These are phyloP conservation scores for Eutrema heterophyllum DNA, from an alignment of 345 rosid species.

Conservation along the genomic window DNA sequence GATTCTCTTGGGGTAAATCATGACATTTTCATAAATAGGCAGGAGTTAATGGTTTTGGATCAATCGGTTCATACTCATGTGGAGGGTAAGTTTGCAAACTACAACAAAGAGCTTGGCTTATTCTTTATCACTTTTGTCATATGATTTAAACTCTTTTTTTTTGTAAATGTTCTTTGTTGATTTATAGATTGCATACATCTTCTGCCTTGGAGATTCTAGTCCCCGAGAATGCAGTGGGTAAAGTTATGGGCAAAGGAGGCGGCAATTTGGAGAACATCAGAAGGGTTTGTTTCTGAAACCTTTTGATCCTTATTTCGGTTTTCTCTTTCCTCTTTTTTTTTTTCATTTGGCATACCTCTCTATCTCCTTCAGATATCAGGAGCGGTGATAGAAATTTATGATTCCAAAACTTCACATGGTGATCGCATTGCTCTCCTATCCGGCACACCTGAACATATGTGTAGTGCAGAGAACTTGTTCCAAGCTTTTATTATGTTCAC, in stretches of 20 bases:
- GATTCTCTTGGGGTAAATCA: neutral
- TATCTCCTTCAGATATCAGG: neutral
- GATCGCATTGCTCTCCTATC: conserved; percentile 1
- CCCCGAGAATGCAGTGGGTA: neutral
- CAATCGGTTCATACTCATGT: neutral
- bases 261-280: conserved; percentile 1
- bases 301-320: neutral
- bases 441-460: neutral
- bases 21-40: neutral
- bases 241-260: neutral
- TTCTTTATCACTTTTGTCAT: neutral
- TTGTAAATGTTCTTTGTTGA: neutral
- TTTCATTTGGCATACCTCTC: neutral
- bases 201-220: neutral
- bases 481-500: neutral
- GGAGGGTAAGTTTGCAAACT: neutral
- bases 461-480: neutral
- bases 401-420: neutral
- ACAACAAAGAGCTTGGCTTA: neutral
- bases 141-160: neutral
- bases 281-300: neutral
- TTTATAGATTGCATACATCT: neutral
- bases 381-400: neutral
- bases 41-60: neutral
- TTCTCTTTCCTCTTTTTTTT: neutral